Base-by-base conservation (phyloP, 2,329 filamentous ascomycete genomes). In the Epichloe sibirici region DNA sequence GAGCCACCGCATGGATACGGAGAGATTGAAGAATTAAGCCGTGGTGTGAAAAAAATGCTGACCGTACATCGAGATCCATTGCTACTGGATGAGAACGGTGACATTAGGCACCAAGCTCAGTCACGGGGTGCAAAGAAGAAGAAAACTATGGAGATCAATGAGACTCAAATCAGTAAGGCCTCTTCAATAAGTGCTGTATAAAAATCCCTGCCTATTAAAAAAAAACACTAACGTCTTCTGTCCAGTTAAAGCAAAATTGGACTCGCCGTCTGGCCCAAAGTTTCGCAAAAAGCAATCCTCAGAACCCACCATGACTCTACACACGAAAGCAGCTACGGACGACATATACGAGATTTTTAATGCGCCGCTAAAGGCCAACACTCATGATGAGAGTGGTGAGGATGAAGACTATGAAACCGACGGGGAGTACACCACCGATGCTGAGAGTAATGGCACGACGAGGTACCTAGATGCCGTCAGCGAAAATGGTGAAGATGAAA, bases 321-420 rank as follows among this genome's bases (percentile, higher is more conserved):
- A 97, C 64, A 98, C 93, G 12, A 88, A 82, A 61, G 91, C 93
- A 58, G 93, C 93, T 4, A 96, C 91, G 56, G 90, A 97, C 60
- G 93, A 98, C 60, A 96, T 98, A 50, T 97, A 97, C 62, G 90
- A 90, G 53, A 88, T 98, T 47, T 98, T 97, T 70, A 97, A 93
- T 62, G 87, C 93, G 53, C 91, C 93, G 2, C 51, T 65, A 58
- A 55, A 63, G 58, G 15, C 63, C 49, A 53, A 53, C 46, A 61
- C 65, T 2, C 64, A 60, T 1, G 71, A 72, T 7, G 71, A 69
- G 42, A 75, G 69, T 50, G 78, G 75, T 25, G 74, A 75, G 2
- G 82, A 88, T 13, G 83, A 85, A 53, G 82, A 85, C 45, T 86
- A 86, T 57, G 85, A 90, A 59, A 78, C 77, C 2, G 81, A 90